These are phyloP conservation scores for Pyropia haitanensis DNA, from an alignment of 23 red algal genomes.

Conservation along the genomic window DNA sequence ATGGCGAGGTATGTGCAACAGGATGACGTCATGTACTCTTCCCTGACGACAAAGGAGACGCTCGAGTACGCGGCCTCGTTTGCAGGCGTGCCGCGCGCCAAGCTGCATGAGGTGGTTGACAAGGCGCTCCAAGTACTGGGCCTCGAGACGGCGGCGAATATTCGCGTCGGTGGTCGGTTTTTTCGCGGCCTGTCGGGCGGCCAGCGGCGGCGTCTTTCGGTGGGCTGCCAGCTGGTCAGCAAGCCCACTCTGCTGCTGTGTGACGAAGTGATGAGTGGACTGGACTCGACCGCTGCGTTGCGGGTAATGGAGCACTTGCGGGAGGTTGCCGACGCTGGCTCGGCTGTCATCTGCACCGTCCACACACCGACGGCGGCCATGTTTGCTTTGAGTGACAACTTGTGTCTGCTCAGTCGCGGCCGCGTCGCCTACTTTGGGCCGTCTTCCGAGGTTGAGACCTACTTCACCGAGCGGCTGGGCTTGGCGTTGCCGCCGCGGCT, in stretches of 20 bases:
- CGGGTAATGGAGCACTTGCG: constrained; percentile 50
- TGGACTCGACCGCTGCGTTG: constrained; percentile 70
- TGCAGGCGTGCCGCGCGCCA: constrained; percentile 1
- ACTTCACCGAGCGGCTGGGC: constrained; percentile 51
- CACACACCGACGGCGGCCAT: constrained; percentile 73
- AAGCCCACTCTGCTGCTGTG: constrained; percentile 61
- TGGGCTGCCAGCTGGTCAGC: constrained; percentile 69
- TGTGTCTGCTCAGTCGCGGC: constrained; percentile 57
- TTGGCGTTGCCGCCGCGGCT: constrained; percentile 18
- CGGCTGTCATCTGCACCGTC: constrained; percentile 59
- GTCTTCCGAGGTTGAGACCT: constrained; percentile 9
- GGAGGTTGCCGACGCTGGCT: constrained; percentile 49
- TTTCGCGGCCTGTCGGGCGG: constrained; percentile 78
- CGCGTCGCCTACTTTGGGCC: constrained; percentile 79
- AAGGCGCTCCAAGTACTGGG: constrained; percentile 65
- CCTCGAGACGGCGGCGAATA: constrained; percentile 25
- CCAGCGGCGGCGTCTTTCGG: constrained; percentile 71
- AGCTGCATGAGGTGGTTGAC: constrained; percentile 24
- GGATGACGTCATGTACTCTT: constrained; percentile 56
- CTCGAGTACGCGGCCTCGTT: constrained; percentile 58
- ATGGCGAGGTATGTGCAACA: constrained; percentile 71
- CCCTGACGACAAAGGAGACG: constrained; percentile 65
- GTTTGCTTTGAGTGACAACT: constrained; percentile 73
- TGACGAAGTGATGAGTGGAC: constrained; percentile 81
- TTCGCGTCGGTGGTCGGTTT: constrained; percentile 69